Percentiles rank a stretch among this genome's conserved stretches.
Conservation (phyloP, 78 protist genomes). For the Goniomonas avonlea region DNA sequence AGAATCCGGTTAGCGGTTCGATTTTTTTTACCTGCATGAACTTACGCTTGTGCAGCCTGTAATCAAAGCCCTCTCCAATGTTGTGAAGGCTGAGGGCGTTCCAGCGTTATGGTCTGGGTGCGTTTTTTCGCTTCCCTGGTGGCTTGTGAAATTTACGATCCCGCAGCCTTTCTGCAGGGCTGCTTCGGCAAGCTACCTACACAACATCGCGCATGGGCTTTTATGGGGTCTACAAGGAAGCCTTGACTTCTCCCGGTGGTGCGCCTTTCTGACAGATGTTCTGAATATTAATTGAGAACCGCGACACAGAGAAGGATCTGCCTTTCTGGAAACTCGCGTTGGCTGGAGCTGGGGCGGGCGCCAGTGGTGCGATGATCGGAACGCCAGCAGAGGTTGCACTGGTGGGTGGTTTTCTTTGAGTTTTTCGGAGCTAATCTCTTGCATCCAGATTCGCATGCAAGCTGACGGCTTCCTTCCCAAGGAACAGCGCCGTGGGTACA, state of each 20-base stretch:
- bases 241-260: neutral
- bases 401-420: neutral
- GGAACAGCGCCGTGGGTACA: neutral
- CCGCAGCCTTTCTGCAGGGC: constrained; percentile 16
- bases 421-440: no score
- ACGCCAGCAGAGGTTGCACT: constrained; percentile 1
- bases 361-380: neutral
- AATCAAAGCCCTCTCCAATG: no score
- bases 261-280: neutral
- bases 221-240: neutral
- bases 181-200: constrained; percentile 37
- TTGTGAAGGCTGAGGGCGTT: no score
- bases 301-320: neutral
- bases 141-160: no score
- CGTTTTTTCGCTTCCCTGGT: no score
- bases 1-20: no score
- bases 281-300: no score
- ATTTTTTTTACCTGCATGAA: no score
- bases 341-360: neutral
- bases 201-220: constrained; percentile 34
- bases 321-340: neutral
- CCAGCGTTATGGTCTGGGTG: no score
- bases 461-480: neutral
- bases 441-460: neutral
- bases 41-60: no score